Conservation (phyloP, 495 filamentous ascomycete genomes). For the Tuber indicum region DNA sequence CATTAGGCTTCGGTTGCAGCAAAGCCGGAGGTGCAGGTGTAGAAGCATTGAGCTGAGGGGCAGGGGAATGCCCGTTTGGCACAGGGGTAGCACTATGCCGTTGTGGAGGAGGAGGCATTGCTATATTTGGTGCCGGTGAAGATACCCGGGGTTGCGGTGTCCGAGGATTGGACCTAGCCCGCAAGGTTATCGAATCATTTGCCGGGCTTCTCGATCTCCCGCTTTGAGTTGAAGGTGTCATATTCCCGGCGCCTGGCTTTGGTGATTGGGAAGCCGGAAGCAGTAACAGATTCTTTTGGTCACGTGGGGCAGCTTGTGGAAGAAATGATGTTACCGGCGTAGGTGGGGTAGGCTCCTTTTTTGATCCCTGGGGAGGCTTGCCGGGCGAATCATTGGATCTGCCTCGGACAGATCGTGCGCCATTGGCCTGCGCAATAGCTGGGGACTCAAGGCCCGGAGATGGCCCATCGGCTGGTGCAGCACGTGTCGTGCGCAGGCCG, state of each 20-base stretch:
- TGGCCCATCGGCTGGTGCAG: slow-evolving; percentile 10
- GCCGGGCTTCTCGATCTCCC: slow-evolving; percentile 23
- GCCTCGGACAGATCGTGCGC: slow-evolving; percentile 6
- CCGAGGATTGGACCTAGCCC: slow-evolving; percentile 18
- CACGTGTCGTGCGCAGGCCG: not conserved
- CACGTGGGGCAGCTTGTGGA: not conserved
- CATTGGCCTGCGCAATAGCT: slow-evolving; percentile 10
- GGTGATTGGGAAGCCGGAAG: slow-evolving; percentile 4
- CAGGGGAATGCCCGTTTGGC: slow-evolving; percentile 23
- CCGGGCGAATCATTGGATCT: not conserved
- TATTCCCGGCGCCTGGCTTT: not conserved
- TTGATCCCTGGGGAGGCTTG: not conserved
- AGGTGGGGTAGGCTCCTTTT: slow-evolving; percentile 7
- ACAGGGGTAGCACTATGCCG: slow-evolving; percentile 34
- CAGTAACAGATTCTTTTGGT: slow-evolving; percentile 12
- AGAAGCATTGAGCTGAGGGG: slow-evolving; percentile 28
- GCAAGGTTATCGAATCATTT: slow-evolving; percentile 31
- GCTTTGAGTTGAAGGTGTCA: not conserved
- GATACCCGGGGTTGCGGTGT: slow-evolving; percentile 23
- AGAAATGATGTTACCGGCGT: slow-evolving; percentile 1
- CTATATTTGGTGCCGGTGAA: slow-evolving; percentile 14
- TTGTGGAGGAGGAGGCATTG: slow-evolving; percentile 35
- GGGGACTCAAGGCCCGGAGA: slow-evolving; percentile 14
- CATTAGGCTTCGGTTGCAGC: slow-evolving; percentile 22
- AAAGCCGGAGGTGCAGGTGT: slow-evolving; percentile 20